These are phyloP conservation scores for Phytopythium boreale DNA, from an alignment of 352 stramenopile genomes.

Conservation along the genomic window DNA sequence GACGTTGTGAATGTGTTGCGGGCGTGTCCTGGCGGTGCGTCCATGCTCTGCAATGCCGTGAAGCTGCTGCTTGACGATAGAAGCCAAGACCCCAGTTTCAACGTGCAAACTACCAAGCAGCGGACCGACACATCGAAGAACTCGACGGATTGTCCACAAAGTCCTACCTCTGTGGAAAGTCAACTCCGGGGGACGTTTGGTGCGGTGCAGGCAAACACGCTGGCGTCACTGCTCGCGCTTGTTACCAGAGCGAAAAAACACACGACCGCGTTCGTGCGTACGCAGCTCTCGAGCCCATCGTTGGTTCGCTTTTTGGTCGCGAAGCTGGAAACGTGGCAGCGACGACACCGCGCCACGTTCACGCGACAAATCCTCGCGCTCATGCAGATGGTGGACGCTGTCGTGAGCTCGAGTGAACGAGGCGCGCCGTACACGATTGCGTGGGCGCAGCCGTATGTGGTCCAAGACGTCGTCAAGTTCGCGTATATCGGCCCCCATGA, in stretches of 20 bases:
- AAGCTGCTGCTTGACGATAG: constrained; percentile 18
- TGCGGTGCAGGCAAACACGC: not conserved
- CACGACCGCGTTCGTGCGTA: constrained; percentile 34
- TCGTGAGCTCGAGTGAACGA: constrained; percentile 19
- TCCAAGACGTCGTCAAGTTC: constrained; percentile 41
- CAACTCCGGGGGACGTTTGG: not conserved
- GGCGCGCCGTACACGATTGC: constrained; percentile 14
- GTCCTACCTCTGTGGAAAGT: not conserved
- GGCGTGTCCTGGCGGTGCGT: constrained; percentile 11
- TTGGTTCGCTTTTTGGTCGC: constrained; percentile 28
- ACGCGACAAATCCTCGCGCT: constrained; percentile 29
- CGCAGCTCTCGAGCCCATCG: constrained; percentile 34
- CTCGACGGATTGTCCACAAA: not conserved
- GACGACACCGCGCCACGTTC: not conserved
- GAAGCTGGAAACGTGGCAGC: constrained; percentile 23
- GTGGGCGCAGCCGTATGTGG: constrained; percentile 41
- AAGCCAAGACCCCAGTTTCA: not conserved
- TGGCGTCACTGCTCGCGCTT: constrained; percentile 1
- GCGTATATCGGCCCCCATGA: constrained; percentile 26
- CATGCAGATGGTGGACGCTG: constrained; percentile 33
- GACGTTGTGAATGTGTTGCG: constrained; percentile 21
- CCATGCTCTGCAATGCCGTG: constrained; percentile 31
- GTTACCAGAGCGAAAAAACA: constrained; percentile 9
- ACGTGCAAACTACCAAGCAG: not conserved
- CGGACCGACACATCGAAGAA: not conserved